These are phyloP conservation scores for Neoscytalidium dimidiatum DNA, from an alignment of 2,329 filamentous ascomycete genomes.

Conservation along the genomic window DNA sequence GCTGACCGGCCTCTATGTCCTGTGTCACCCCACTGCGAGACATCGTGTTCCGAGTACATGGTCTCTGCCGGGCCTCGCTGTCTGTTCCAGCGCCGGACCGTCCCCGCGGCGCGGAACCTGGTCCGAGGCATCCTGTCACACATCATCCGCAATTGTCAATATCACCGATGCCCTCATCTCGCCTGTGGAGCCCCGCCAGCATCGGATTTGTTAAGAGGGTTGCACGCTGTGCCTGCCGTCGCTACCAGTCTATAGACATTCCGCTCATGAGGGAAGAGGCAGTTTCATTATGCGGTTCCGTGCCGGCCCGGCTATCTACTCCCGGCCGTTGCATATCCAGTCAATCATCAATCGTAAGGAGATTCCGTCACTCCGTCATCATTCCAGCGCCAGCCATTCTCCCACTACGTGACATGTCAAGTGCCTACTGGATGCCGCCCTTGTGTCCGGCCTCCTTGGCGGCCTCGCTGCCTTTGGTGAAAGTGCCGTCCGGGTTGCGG, in stretches of 20 bases:
- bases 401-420: not conserved
- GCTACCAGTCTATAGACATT: not conserved
- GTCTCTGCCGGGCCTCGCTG: not conserved
- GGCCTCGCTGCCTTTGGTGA: constrained; percentile 38
- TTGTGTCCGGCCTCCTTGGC: constrained; percentile 40
- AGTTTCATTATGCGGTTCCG: constrained; percentile 2
- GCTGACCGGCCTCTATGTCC: not conserved
- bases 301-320: not conserved
- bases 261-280: not conserved
- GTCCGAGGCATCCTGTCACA: not conserved
- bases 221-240: not conserved
- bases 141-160: constrained; percentile 3
- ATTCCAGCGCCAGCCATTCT: not conserved
- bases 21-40: not conserved
- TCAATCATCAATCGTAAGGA: not conserved
- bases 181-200: not conserved
- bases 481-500: constrained; percentile 42
- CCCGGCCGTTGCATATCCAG: not conserved
- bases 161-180: constrained; percentile 4
- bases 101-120: not conserved
- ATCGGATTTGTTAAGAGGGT: not conserved
- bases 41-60: not conserved
- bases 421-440: constrained; percentile 27
- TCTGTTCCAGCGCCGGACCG: not conserved
- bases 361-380: not conserved